Conservation (phyloP, 331 rosid genomes). For the Malus hybrid region DNA sequence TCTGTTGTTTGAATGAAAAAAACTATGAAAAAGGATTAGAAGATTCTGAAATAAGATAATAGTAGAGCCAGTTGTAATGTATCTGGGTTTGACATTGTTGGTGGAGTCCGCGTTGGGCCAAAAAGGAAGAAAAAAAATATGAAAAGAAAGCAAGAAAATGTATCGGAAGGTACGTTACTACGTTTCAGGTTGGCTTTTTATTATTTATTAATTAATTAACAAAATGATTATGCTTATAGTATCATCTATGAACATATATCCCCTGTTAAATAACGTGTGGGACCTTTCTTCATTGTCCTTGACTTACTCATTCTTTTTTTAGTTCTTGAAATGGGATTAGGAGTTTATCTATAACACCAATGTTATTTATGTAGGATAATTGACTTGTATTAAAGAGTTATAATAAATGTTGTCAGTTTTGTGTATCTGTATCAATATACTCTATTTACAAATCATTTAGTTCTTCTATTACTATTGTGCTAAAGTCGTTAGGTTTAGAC, state of each 20-base stretch:
- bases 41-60: slow-evolving; percentile 3
- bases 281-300: background rate
- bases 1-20: no score
- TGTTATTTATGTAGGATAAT: no score
- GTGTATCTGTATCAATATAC: no score
- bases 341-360: background rate
- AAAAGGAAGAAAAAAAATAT: background rate
- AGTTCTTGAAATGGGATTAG: background rate
- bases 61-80: slow-evolving; percentile 13
- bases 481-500: no score
- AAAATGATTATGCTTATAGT: background rate
- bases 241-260: background rate
- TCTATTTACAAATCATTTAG: no score
- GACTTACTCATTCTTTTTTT: background rate
- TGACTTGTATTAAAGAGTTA: no score
- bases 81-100: slow-evolving; percentile 21
- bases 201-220: background rate
- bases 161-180: background rate
- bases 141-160: background rate
- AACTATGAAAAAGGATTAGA: background rate
- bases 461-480: no score
- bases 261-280: background rate
- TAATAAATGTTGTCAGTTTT: no score
- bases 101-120: background rate
- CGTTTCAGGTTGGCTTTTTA: background rate